Evolutionary conservation across 768 basidiomycete genomes (phyloP).

Genomic region (Naematelia aurantialba): DNA sequence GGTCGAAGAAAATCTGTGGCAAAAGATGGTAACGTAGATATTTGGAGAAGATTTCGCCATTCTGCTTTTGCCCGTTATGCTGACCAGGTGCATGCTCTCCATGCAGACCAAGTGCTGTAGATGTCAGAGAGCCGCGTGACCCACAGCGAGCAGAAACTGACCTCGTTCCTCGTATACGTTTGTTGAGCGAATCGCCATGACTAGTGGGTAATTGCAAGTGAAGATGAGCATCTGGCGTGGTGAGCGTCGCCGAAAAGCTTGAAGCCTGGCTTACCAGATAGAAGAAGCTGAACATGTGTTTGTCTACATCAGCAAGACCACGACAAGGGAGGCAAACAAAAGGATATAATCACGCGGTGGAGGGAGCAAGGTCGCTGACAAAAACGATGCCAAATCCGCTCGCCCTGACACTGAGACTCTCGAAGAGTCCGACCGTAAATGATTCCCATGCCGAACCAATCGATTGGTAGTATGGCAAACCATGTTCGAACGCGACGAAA

Average conservation of each 20-base stretch:
- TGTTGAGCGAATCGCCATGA: conserved; percentile 18
- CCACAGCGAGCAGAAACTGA: neutral
- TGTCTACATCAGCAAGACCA: conserved; percentile 2
- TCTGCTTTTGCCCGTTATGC: neutral
- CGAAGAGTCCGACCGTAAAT: conserved; percentile 17
- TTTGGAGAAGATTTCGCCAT: conserved; percentile 13
- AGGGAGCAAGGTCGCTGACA: conserved; percentile 13
- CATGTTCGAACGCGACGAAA: conserved; percentile 17
- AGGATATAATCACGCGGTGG: conserved; percentile 13
- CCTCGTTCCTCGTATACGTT: conserved; percentile 28
- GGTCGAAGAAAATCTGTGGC: conserved; percentile 25
- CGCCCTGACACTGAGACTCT: conserved; percentile 9
- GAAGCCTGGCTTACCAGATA: neutral
- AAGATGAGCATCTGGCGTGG: conserved; percentile 7
- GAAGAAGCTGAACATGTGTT: conserved; percentile 1
- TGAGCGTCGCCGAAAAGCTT: neutral
- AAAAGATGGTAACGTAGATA: conserved; percentile 23
- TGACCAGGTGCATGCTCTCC: conserved; percentile 3
- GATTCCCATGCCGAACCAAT: conserved; percentile 13
- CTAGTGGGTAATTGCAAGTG: conserved; percentile 9
- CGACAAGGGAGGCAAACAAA: neutral
- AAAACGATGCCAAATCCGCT: conserved; percentile 20
- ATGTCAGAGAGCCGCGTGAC: neutral
- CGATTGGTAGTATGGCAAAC: conserved; percentile 9
- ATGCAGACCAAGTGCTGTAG: conserved; percentile 7